Percentiles rank a stretch among this genome's conserved stretches.
Conservation (phyloP, 2,329 filamentous ascomycete genomes). For the Pochonia chlamydosporia region DNA sequence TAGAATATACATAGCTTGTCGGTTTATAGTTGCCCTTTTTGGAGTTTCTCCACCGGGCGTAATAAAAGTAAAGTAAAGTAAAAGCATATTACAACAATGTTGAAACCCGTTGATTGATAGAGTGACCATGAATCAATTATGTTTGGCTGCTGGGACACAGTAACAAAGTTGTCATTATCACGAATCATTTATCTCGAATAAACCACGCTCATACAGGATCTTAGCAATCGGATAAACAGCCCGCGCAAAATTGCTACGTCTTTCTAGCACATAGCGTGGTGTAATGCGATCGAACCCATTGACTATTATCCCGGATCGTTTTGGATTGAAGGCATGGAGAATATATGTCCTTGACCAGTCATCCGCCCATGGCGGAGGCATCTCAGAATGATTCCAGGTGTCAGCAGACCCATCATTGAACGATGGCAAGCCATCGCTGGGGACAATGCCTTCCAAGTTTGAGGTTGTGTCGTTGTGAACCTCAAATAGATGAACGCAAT, state of each 20-base stretch:
- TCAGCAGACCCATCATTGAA: constrained; percentile 6
- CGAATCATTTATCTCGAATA: constrained; percentile 8
- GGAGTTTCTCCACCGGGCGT: no score
- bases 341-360: constrained; percentile 17
- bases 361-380: constrained; percentile 9
- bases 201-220: constrained; percentile 11
- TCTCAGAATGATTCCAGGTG: neutral
- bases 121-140: no score
- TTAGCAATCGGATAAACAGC: constrained; percentile 16
- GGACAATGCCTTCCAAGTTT: neutral
- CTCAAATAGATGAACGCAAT: constrained; percentile 12
- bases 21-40: no score
- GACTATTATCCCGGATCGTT: constrained; percentile 3
- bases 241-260: constrained; percentile 18
- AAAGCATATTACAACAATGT: no score
- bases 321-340: constrained; percentile 15
- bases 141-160: no score
- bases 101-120: no score
- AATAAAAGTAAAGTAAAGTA: no score
- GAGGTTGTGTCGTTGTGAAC: constrained; percentile 10
- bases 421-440: constrained; percentile 2
- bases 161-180: no score
- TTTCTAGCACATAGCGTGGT: constrained; percentile 15
- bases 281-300: constrained; percentile 11
- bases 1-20: no score